Percentiles rank a stretch among this genome's conserved stretches.
phyloP scores from a whole-genome alignment of 2,329 filamentous ascomycete species.

The Cryphonectria carpinicola region DNA sequence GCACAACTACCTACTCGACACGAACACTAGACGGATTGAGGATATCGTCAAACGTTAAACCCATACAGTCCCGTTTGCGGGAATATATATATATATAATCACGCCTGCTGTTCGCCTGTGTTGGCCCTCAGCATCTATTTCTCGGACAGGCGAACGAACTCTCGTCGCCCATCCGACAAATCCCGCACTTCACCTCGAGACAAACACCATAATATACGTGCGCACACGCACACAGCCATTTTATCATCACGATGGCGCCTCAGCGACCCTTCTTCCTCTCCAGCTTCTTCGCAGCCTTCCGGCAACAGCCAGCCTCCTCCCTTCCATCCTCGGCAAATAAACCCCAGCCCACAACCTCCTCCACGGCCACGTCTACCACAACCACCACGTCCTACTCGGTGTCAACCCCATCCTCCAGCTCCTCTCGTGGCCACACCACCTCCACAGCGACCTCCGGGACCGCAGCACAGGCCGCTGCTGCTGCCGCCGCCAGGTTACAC shows the following conservation, averaged over 20 bases:
- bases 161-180: not conserved
- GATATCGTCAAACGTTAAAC: not conserved
- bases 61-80: not conserved
- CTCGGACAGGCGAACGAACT: not conserved
- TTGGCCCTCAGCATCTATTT: not conserved
- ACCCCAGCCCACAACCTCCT: constrained; percentile 37
- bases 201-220: not conserved
- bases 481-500: constrained; percentile 22
- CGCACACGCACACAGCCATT: constrained; percentile 3
- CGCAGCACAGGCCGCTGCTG: constrained; percentile 39
- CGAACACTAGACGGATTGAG: not conserved
- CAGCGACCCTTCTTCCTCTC: constrained; percentile 61
- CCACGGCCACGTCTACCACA: constrained; percentile 31
- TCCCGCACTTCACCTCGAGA: not conserved
- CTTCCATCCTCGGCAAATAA: constrained; percentile 43
- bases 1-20: not conserved
- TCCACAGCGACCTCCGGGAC: constrained; percentile 27
- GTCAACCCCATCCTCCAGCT: constrained; percentile 33
- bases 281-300: constrained; percentile 60
- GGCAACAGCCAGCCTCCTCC: constrained; percentile 47
- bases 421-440: constrained; percentile 31
- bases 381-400: constrained; percentile 34
- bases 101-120: not conserved
- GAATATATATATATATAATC: not conserved
- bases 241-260: constrained; percentile 47